Base-by-base conservation (phyloP, 495 filamentous ascomycete species). In the Tuber aestivum region DNA sequence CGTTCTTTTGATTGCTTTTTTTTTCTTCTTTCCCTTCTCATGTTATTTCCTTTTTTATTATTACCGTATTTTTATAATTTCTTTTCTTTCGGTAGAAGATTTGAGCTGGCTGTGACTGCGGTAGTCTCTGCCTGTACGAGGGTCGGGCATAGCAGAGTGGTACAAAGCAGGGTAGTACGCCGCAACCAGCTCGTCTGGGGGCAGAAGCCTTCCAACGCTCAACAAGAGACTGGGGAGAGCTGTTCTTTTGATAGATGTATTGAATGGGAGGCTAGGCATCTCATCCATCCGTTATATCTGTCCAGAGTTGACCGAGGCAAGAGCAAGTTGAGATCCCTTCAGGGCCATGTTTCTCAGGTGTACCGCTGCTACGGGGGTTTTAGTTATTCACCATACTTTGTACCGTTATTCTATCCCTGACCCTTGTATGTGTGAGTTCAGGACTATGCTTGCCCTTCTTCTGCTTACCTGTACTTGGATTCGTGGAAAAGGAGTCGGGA, bases 401-500 rank as follows among this genome's bases (percentile, higher is more conserved):
- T 56, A 12, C 48, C 48, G 12, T 23, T 56, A n/a, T 56, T n/a
- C 12, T n/a, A 56, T n/a, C 48, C 48, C 48, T 56, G 48, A 56
- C 48, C 48, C 48, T 56, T 56, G 48, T 56, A n/a, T 48, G 45
- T 56, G 48, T n/a, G 48, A n/a, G 23, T 56, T 56, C 48, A 56
- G 48, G 23, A 56, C 48, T n/a, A n/a, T 50, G 48, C 48, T 56
- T 78, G 76, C 44, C 65, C 38, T 18, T 74, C 65, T 75, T 21
- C 50, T n/a, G 38, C 69, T 72, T 78, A 74, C 74, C 76, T 73
- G 78, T 79, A 73, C 78, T 79, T 79, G 73, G 76, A 79, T 79
- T 76, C 76, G 78, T 79, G 78, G 77, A 79, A 79, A 79, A 79
- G 78, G 78, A 79, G 78, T 79, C 78, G 76, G 78, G 77, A 79